Evolutionary conservation across 1,139 yeast genomes (phyloP).

Genomic region (Yueomyces sp.): DNA sequence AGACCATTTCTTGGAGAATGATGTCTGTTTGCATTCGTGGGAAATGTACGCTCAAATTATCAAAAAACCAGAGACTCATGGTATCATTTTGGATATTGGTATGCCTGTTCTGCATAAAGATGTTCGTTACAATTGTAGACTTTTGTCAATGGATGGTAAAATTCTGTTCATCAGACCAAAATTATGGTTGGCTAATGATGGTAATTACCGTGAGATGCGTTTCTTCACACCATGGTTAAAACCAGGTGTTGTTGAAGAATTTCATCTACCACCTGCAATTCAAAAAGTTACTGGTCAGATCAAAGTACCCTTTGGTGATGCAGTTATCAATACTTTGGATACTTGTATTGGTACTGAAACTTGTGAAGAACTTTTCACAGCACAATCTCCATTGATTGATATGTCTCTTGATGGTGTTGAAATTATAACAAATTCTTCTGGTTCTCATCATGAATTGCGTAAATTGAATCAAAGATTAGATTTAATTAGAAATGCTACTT

Average conservation of each 20-base stretch:
- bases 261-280: slow-evolving; percentile 56
- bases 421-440: slow-evolving; percentile 87
- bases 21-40: slow-evolving; percentile 84
- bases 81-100: slow-evolving; percentile 78
- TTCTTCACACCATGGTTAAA: slow-evolving; percentile 91
- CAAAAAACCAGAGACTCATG: slow-evolving; percentile 51
- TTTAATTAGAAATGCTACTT: slow-evolving; percentile 81
- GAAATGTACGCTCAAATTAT: slow-evolving; percentile 78
- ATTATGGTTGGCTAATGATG: slow-evolving; percentile 87
- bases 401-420: slow-evolving; percentile 95
- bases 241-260: slow-evolving; percentile 60
- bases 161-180: slow-evolving; percentile 85
- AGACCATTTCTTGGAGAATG: slow-evolving; percentile 89
- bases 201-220: slow-evolving; percentile 95
- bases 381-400: slow-evolving; percentile 85
- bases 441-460: slow-evolving; percentile 91
- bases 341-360: slow-evolving; percentile 92
- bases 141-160: slow-evolving; percentile 66
- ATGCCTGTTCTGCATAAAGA: slow-evolving; percentile 86
- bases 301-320: slow-evolving; percentile 76
- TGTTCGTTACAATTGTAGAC: slow-evolving; percentile 82
- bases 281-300: slow-evolving; percentile 51
- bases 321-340: slow-evolving; percentile 69
- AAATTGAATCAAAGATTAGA: slow-evolving; percentile 75
- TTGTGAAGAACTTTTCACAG: slow-evolving; percentile 94